Conservation (phyloP, 257 asterid species). For the Solanum medicagineum region DNA sequence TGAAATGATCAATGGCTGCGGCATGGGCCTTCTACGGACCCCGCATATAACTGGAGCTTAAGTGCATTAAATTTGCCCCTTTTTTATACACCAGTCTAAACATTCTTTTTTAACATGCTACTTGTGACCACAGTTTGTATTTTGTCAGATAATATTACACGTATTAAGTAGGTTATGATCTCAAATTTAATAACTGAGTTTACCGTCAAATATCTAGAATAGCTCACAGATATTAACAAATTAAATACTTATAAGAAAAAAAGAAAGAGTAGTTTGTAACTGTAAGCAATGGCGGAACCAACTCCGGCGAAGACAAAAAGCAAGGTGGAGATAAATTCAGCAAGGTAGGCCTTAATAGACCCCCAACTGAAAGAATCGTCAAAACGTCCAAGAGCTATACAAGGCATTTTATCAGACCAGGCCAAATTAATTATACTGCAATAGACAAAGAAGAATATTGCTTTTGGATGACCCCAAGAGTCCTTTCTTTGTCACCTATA, state of each 20-base stretch:
- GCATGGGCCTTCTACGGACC: no score
- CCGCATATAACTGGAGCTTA: no score
- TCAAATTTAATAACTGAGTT: no score
- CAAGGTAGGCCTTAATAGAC: conserved; percentile 69
- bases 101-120: no score
- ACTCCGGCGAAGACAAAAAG: conserved; percentile 94
- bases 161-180: no score
- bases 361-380: conserved; percentile 56
- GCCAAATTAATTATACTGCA: neutral
- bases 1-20: neutral
- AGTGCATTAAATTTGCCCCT: no score
- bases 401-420: conserved; percentile 27
- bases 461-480: neutral
- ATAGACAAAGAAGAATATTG: neutral
- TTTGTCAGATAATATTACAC: no score
- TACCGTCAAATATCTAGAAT: no score
- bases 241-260: no score
- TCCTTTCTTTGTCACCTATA: neutral
- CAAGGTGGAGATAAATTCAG: conserved; percentile 97
- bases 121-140: no score
- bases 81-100: no score
- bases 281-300: conserved; percentile 93
- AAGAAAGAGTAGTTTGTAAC: conserved; percentile 4
- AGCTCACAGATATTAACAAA: no score
- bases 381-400: conserved; percentile 66